Percentiles rank a stretch among this genome's conserved stretches.
Evolutionary conservation across 805 yeast species (phyloP).

Genomic region (Candida gorgasii): DNA sequence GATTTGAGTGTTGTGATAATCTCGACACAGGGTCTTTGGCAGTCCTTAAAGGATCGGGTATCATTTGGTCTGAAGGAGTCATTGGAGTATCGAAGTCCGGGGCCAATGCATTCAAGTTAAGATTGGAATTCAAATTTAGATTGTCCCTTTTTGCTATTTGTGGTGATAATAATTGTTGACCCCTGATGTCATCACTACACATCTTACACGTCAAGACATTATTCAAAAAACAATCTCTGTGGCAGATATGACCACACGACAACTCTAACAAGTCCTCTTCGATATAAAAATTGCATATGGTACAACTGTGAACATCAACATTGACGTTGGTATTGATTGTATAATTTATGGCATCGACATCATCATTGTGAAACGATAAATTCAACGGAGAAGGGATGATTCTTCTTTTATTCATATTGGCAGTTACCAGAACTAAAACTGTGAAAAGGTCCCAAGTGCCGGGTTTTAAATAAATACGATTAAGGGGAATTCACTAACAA

Average conservation of each 20-base stretch:
- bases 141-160: neutral
- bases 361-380: no score
- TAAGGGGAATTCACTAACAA: conserved; percentile 5
- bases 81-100: conserved; percentile 16
- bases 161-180: neutral
- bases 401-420: no score
- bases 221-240: conserved; percentile 24
- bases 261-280: conserved; percentile 20
- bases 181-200: conserved; percentile 9
- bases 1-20: neutral
- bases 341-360: no score
- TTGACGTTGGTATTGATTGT: conserved; percentile 15
- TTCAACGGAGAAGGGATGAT: no score
- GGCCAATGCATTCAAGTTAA: no score
- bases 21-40: no score
- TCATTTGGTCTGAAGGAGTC: conserved; percentile 20
- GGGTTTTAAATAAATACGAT: no score
- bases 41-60: conserved; percentile 17
- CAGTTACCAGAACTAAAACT: no score
- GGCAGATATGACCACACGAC: conserved; percentile 27
- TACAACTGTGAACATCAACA: conserved; percentile 10
- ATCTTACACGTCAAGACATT: conserved; percentile 16
- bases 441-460: no score
- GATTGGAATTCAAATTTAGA: neutral
- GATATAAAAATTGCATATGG: conserved; percentile 16